phyloP scores from a whole-genome alignment of 2,329 filamentous ascomycete genomes.

The Cladosporium sp. region DNA sequence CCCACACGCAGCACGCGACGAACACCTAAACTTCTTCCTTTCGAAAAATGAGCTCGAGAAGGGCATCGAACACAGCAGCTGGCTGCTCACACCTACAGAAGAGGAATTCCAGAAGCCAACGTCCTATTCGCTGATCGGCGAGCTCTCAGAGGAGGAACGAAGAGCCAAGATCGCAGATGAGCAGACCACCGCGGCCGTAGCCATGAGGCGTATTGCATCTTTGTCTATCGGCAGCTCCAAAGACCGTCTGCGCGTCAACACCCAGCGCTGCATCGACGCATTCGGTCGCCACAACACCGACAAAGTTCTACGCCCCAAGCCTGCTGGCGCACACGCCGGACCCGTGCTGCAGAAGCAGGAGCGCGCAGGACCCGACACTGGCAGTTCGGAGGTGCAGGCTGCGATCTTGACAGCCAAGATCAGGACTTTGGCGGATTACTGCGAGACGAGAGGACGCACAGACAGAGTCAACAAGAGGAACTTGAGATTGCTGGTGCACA shows the following conservation, averaged over 20 bases:
- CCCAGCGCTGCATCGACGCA: conserved; percentile 77
- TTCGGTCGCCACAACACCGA: conserved; percentile 95
- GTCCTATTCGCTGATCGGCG: not conserved
- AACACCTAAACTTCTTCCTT: conserved; percentile 75
- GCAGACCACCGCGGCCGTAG: conserved; percentile 67
- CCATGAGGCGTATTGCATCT: conserved; percentile 75
- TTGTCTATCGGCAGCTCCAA: conserved; percentile 76
- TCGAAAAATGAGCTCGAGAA: conserved; percentile 66
- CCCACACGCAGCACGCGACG: conserved; percentile 23
- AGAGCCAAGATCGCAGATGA: conserved; percentile 28
- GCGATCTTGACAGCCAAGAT: conserved; percentile 96
- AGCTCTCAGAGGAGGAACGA: conserved; percentile 50
- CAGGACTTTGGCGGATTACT: conserved; percentile 70
- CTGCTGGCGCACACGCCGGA: conserved; percentile 46
- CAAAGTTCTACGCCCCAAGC: conserved; percentile 63
- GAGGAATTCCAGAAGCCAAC: conserved; percentile 22
- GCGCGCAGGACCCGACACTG: conserved; percentile 87
- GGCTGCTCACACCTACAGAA: conserved; percentile 62
- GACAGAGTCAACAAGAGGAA: conserved; percentile 96
- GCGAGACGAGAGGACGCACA: conserved; percentile 71
- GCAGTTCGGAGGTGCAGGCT: conserved; percentile 95
- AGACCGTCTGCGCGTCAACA: conserved; percentile 79
- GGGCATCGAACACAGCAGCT: conserved; percentile 68
- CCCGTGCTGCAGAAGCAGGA: conserved; percentile 48
- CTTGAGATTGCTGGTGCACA: conserved; percentile 80